A percentile compares a stretch with the other conserved stretches of the same genome.
Evolutionary conservation across 208 protist species (phyloP).

Genomic region (Leishmania tropica): DNA sequence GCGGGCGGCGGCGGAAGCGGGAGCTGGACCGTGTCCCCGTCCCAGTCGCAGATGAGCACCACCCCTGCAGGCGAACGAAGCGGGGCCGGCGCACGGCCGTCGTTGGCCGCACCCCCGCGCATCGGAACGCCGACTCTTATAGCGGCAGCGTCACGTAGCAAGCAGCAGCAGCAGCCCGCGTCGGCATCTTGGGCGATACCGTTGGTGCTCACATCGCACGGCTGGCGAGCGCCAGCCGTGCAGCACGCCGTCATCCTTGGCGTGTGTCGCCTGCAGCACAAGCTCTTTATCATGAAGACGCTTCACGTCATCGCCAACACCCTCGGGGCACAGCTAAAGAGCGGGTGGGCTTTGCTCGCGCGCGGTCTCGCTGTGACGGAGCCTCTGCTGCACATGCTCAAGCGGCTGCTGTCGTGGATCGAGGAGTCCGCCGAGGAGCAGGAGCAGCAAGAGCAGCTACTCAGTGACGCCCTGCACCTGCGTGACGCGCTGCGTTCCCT

Average conservation of each 20-base stretch:
- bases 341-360: slow-evolving; percentile 50
- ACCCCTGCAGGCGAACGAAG: not conserved
- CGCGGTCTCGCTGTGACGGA: slow-evolving; percentile 51
- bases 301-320: slow-evolving; percentile 61
- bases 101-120: not conserved
- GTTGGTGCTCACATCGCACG: slow-evolving; percentile 2
- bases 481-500: slow-evolving; percentile 62
- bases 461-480: slow-evolving; percentile 51
- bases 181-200: not conserved
- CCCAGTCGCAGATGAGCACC: not conserved
- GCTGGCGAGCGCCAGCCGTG: slow-evolving; percentile 21
- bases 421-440: slow-evolving; percentile 35
- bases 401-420: slow-evolving; percentile 35
- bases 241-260: slow-evolving; percentile 32
- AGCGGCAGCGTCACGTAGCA: not conserved
- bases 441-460: slow-evolving; percentile 38
- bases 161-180: slow-evolving; percentile 2
- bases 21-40: not conserved
- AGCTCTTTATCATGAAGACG: slow-evolving; percentile 55
- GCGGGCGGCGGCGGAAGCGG: not conserved
- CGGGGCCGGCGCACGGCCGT: not conserved
- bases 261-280: slow-evolving; percentile 49
- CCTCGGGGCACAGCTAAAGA: slow-evolving; percentile 43
- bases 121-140: not conserved
- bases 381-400: slow-evolving; percentile 43